phyloP scores from a whole-genome alignment of 2,329 filamentous ascomycete genomes.

The Podosphaera fusca region DNA sequence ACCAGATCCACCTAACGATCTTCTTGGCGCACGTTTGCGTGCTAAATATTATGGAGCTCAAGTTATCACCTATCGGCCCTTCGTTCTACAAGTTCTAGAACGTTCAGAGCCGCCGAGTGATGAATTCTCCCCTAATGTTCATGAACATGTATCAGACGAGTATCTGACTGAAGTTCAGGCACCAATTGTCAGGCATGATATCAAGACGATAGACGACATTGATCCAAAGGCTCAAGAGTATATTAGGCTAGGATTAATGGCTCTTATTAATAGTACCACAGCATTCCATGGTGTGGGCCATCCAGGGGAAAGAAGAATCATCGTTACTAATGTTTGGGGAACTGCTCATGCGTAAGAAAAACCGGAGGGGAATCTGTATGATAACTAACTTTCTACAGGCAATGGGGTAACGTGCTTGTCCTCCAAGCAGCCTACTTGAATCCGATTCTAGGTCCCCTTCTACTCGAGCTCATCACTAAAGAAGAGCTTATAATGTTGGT shows the following conservation, averaged over 20 bases:
- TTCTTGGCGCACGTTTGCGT: conserved; percentile 61
- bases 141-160: conserved; percentile 6
- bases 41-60: conserved; percentile 89
- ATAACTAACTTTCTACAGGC: conserved; percentile 27
- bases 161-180: conserved; percentile 10
- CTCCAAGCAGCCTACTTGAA: conserved; percentile 61
- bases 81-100: conserved; percentile 32
- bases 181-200: conserved; percentile 19
- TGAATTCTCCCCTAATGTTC: conserved; percentile 4
- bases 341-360: conserved; percentile 77
- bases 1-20: conserved; percentile 40
- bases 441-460: conserved; percentile 29
- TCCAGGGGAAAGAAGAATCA: conserved; percentile 34
- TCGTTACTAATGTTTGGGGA: conserved; percentile 91
- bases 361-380: neutral
- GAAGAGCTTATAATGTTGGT: conserved; percentile 37
- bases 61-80: conserved; percentile 72
- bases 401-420: conserved; percentile 94
- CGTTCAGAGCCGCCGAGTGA: conserved; percentile 7
- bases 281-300: conserved; percentile 44
- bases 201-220: conserved; percentile 17
- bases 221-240: conserved; percentile 26
- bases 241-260: conserved; percentile 28
- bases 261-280: conserved; percentile 63
- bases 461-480: conserved; percentile 33